Base-by-base conservation (phyloP, 192 early-diverging fungal species). In the Entomortierella parvispora region DNA sequence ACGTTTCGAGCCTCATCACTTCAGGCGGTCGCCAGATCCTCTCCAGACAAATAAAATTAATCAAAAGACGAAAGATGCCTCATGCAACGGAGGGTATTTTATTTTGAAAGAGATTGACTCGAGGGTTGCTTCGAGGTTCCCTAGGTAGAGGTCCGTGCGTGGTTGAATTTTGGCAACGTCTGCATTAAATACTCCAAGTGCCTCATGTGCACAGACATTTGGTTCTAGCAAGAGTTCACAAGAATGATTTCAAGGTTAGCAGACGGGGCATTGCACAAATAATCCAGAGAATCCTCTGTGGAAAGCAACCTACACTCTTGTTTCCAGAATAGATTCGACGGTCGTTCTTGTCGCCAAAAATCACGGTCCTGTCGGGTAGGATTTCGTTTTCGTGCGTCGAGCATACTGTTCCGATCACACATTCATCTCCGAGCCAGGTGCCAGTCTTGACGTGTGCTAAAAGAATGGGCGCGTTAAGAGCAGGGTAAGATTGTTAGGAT, bases 371-470 rank as follows among this genome's bases (percentile, higher is more conserved):
- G 62, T 89, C 84, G 0, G 82, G 69, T 17, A 94, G 67, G 9
- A 55, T 53, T 52, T 94, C 91, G 64, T 90, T 83, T 2, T 53
- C 63, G 22, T 83, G 82, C 9, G 90, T 92, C 12, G 82, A 80
- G 62, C 90, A 93, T 10, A 81, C 88, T 23, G 90, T 79, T 10
- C 90, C 90, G 26, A 94, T 83, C 20, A 94, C 90, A 70, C 90
- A 92, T 54, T 92, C 83, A 58, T 91, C 81, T 1, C 90, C 90
- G 1, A 94, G 32, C 26, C 74, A 68, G 10, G 90, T 87, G 17
- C 80, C 89, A n/a, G 69, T 56, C 9, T 84, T 61, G 28, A 93
- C 74, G 12, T 74, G 72, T 32, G 86, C 90, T 33, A 29, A 1
- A 6, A 12, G 20, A 25, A 32, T n/a, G 12, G 3, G 49, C 29